phyloP scores from a whole-genome alignment of 2,329 filamentous ascomycete species.

The Xylogone sp. region DNA sequence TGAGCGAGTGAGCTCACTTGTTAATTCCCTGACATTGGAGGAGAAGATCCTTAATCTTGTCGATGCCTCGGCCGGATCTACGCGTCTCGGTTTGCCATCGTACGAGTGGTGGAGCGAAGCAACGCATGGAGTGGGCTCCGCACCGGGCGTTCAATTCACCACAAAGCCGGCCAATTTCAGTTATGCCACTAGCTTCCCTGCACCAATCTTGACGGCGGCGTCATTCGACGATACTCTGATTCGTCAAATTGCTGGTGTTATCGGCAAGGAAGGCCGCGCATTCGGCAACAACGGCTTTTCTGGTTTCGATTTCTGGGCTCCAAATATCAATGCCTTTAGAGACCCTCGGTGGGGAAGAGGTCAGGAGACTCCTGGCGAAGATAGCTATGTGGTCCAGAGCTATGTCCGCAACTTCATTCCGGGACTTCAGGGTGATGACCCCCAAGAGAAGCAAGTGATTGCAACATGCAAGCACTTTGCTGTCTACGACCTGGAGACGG shows the following conservation, averaged over 20 bases:
- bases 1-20: background rate
- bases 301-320: constrained; percentile 57
- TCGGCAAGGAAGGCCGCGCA: constrained; percentile 57
- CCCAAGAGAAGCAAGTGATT: constrained; percentile 45
- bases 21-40: background rate
- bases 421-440: constrained; percentile 48
- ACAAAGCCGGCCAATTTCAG: constrained; percentile 45
- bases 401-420: constrained; percentile 51
- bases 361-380: constrained; percentile 56
- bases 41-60: constrained; percentile 2
- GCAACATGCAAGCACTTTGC: too few relatives aligned
- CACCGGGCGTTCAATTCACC: constrained; percentile 51
- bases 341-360: constrained; percentile 60
- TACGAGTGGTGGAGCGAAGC: constrained; percentile 61
- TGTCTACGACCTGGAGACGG: constrained; percentile 51
- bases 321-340: constrained; percentile 62
- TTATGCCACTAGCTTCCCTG: constrained; percentile 61
- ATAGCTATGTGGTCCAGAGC: constrained; percentile 43
- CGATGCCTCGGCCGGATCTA: background rate
- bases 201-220: constrained; percentile 57
- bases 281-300: constrained; percentile 58
- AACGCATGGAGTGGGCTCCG: constrained; percentile 54
- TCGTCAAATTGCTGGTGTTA: constrained; percentile 47
- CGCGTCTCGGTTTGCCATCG: constrained; percentile 15
- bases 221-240: constrained; percentile 61